Percentiles rank a stretch among this genome's conserved stretches.
Evolutionary conservation across 257 asterid genomes (phyloP).

Genomic region (Solanum arcanum): DNA sequence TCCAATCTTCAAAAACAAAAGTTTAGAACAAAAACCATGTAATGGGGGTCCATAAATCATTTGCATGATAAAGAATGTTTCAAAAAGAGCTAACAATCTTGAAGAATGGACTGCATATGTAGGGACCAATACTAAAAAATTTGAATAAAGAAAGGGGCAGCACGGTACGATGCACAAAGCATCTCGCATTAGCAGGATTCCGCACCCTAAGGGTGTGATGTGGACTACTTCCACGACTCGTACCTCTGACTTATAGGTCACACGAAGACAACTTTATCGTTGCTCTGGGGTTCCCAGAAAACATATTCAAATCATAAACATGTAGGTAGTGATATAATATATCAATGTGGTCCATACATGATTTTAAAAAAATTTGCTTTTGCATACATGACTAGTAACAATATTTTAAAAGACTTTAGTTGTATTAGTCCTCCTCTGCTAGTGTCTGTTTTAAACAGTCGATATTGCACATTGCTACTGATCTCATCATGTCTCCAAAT

Average conservation of each 20-base stretch:
- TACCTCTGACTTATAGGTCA: background rate
- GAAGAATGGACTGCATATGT: background rate
- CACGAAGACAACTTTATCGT: background rate
- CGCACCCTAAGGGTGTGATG: background rate
- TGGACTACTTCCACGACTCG: background rate
- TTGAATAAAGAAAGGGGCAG: background rate
- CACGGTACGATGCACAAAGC: background rate
- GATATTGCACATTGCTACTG: background rate
- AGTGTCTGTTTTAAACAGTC: constrained; percentile 1
- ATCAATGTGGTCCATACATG: background rate
- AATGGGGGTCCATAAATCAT: background rate
- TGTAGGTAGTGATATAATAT: background rate
- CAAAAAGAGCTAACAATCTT: background rate
- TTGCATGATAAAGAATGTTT: background rate
- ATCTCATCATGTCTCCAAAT: constrained; percentile 3
- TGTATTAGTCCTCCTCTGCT: background rate
- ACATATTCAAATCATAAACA: background rate
- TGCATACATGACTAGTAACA: background rate
- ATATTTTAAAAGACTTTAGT: background rate
- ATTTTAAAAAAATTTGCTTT: background rate
- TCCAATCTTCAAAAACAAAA: background rate
- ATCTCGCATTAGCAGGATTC: background rate
- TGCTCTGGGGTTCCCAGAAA: background rate
- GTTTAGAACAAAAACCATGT: background rate
- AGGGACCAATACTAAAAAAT: background rate